Conservation (phyloP, 2,329 filamentous ascomycete species). For the Xylaria sp. region DNA sequence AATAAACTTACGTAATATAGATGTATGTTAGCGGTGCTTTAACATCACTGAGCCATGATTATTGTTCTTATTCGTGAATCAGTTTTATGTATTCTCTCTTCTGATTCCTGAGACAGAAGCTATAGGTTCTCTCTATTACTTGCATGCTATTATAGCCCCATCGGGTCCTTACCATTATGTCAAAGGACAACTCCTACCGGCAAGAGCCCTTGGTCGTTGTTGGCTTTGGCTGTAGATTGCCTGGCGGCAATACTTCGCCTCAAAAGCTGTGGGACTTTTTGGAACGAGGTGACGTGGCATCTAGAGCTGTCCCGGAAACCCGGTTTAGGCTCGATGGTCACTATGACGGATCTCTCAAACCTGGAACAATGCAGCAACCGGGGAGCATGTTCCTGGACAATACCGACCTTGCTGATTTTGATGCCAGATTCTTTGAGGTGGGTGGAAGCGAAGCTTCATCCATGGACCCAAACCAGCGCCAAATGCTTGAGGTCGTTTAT, state of each 20-base stretch:
- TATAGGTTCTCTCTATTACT: too few species aligned
- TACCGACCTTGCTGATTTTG: conserved; percentile 50
- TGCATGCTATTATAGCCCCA: not conserved
- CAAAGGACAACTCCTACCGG: not conserved
- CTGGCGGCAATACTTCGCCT: conserved; percentile 46
- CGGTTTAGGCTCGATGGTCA: not conserved
- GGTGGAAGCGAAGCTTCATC: conserved; percentile 31
- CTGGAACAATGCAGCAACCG: conserved; percentile 50
- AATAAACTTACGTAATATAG: too few species aligned
- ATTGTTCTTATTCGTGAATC: too few species aligned
- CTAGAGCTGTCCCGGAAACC: conserved; percentile 43
- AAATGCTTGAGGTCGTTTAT: conserved; percentile 48
- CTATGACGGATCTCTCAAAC: conserved; percentile 52
- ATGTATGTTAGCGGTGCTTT: too few species aligned
- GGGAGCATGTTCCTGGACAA: conserved; percentile 56
- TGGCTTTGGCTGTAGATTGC: conserved; percentile 25
- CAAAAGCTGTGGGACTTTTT: conserved; percentile 37
- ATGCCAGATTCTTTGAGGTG: conserved; percentile 49
- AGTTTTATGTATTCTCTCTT: too few species aligned
- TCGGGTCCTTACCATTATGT: not conserved
- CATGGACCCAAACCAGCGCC: conserved; percentile 45
- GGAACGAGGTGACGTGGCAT: conserved; percentile 7
- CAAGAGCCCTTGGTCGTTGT: conserved; percentile 33
- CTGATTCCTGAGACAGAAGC: too few species aligned
- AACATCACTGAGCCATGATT: too few species aligned